Conservation (phyloP, 345 rosid genomes). For the Sapria himalayana region DNA sequence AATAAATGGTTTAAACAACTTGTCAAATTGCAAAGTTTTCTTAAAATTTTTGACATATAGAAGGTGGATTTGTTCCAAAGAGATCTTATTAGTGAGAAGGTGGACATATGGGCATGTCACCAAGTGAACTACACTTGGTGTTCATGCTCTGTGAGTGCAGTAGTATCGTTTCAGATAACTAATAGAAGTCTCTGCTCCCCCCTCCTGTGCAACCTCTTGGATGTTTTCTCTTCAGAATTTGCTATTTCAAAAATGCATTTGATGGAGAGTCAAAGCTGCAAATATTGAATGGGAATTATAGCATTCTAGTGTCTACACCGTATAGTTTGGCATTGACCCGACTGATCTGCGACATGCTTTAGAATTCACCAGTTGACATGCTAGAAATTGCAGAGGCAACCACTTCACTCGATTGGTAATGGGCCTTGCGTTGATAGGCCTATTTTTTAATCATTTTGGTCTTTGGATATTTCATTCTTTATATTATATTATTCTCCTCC, state of each 20-base stretch:
- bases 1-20: too few species aligned
- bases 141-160: too few species aligned
- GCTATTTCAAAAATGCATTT: conserved; percentile 85
- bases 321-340: conserved; percentile 42
- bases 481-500: too few species aligned
- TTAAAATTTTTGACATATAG: conserved; percentile 26
- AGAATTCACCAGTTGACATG: conserved; percentile 74
- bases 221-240: conserved; percentile 81
- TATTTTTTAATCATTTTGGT: too few species aligned
- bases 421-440: too few species aligned
- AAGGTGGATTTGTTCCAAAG: conserved; percentile 94
- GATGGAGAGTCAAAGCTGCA: conserved; percentile 98
- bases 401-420: conserved; percentile 56
- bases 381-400: conserved; percentile 97
- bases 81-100: conserved; percentile 86
- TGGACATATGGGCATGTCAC: conserved; percentile 88
- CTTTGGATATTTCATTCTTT: too few species aligned
- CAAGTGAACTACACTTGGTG: too few species aligned
- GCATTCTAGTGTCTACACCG: conserved; percentile 63
- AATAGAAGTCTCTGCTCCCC: too few species aligned
- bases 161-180: too few species aligned
- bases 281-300: conserved; percentile 80
- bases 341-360: conserved; percentile 76
- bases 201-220: conserved; percentile 73
- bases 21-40: conserved; percentile 12